These are phyloP conservation scores for Podila verticillata DNA, from an alignment of 192 early-diverging fungal species.

Conservation along the genomic window DNA sequence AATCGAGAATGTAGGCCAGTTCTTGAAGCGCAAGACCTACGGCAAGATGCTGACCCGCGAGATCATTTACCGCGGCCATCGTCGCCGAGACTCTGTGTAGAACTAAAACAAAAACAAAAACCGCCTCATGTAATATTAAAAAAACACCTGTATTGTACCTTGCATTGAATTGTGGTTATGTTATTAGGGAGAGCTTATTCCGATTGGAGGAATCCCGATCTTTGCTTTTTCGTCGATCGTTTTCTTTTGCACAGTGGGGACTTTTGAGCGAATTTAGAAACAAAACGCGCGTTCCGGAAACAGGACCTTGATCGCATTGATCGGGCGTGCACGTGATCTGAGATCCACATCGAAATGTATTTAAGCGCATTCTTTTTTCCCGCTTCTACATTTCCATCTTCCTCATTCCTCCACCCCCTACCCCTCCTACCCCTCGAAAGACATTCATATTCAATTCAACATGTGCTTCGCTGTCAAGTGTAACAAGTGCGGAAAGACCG, in stretches of 20 bases:
- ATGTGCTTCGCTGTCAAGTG: constrained; percentile 50
- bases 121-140: too few species aligned
- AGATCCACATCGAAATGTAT: too few species aligned
- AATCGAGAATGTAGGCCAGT: constrained; percentile 35
- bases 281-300: too few species aligned
- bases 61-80: constrained; percentile 29
- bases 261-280: too few species aligned
- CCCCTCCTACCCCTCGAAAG: background rate
- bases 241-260: too few species aligned
- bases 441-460: background rate
- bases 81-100: constrained; percentile 30
- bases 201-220: too few species aligned
- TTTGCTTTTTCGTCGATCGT: too few species aligned
- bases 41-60: constrained; percentile 35
- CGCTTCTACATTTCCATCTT: background rate
- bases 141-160: too few species aligned
- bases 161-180: too few species aligned
- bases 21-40: constrained; percentile 19
- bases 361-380: background rate
- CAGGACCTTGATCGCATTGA: too few species aligned
- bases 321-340: too few species aligned
- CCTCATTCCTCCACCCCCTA: background rate
- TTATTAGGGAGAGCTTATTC: too few species aligned
- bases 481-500: constrained; percentile 39
- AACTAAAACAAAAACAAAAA: background rate